A percentile compares a stretch with the other conserved stretches of the same genome.
Conservation (phyloP, 2,329 filamentous ascomycete genomes). For the Aureobasidium uvarum region DNA sequence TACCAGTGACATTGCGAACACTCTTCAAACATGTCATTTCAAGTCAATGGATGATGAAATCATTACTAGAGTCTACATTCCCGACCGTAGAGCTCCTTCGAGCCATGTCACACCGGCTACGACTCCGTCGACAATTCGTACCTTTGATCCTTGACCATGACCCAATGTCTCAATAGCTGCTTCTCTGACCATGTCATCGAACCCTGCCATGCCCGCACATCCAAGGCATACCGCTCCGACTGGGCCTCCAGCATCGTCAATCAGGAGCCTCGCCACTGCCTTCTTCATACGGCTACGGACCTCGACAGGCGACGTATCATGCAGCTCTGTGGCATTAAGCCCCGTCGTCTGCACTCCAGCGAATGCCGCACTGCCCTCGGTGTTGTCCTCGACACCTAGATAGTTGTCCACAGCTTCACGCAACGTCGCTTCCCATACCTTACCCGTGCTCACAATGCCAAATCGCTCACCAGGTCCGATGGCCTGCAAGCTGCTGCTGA, state of each 20-base stretch:
- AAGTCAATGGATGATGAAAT: not conserved
- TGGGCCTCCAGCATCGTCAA: slow-evolving; percentile 42
- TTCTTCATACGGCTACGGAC: slow-evolving; percentile 65
- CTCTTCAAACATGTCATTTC: not conserved
- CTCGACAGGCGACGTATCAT: slow-evolving; percentile 63
- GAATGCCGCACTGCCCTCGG: slow-evolving; percentile 52
- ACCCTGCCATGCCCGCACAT: slow-evolving; percentile 86
- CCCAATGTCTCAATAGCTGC: slow-evolving; percentile 66
- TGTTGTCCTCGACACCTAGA: slow-evolving; percentile 52
- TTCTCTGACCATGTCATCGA: slow-evolving; percentile 71
- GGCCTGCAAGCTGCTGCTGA: slow-evolving; percentile 62
- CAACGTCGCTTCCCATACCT: slow-evolving; percentile 76
- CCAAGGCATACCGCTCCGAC: slow-evolving; percentile 75
- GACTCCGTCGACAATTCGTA: slow-evolving; percentile 78
- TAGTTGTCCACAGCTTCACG: slow-evolving; percentile 62
- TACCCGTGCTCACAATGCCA: slow-evolving; percentile 86
- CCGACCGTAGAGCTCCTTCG: slow-evolving; percentile 50
- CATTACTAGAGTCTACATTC: slow-evolving; percentile 32
- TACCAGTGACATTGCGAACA: not conserved
- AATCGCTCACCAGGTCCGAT: slow-evolving; percentile 58
- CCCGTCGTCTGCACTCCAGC: slow-evolving; percentile 81
- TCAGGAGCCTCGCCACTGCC: slow-evolving; percentile 66
- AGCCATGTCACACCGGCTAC: slow-evolving; percentile 65
- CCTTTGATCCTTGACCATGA: slow-evolving; percentile 53
- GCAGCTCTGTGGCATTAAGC: slow-evolving; percentile 74